Percentiles rank a stretch among this genome's conserved stretches.
These are phyloP conservation scores for Datisca glomerata DNA, from an alignment of 306 rosid species.

Conservation along the genomic window DNA sequence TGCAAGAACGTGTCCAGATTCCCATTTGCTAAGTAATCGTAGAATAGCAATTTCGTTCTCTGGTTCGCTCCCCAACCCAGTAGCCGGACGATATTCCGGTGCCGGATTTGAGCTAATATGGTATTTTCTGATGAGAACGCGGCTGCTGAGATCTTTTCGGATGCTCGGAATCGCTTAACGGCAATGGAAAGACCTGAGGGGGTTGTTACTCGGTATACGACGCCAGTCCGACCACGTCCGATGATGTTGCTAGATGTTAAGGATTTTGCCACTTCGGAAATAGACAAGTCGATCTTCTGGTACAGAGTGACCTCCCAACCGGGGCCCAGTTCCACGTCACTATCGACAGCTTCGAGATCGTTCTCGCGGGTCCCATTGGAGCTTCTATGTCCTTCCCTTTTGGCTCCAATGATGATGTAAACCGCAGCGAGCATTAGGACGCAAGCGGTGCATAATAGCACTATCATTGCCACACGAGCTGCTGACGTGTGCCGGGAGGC, in stretches of 20 bases:
- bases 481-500: constrained; percentile 26
- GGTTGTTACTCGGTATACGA: constrained; percentile 46
- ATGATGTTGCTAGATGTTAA: constrained; percentile 41
- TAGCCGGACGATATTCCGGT: constrained; percentile 75
- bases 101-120: constrained; percentile 72
- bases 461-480: constrained; percentile 75
- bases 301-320: constrained; percentile 90
- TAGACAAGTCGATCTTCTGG: constrained; percentile 83
- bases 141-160: constrained; percentile 59
- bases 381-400: constrained; percentile 12
- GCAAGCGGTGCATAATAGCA: constrained; percentile 60
- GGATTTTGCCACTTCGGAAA: constrained; percentile 50
- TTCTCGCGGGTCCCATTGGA: constrained; percentile 26
- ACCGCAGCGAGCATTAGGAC: constrained; percentile 58
- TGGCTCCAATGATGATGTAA: constrained; percentile 38
- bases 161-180: constrained; percentile 40
- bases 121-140: constrained; percentile 81
- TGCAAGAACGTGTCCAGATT: constrained; percentile 48
- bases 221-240: constrained; percentile 83
- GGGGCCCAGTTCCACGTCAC: constrained; percentile 62
- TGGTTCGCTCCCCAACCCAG: constrained; percentile 84
- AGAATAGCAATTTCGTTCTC: constrained; percentile 56
- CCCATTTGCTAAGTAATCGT: constrained; percentile 60
- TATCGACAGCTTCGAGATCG: constrained; percentile 27
- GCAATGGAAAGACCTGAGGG: constrained; percentile 47